Evolutionary conservation across 139 green algal genomes (phyloP), one percentile per base, ranked within the genome.

Genomic region (Closterium sp.): DNA sequence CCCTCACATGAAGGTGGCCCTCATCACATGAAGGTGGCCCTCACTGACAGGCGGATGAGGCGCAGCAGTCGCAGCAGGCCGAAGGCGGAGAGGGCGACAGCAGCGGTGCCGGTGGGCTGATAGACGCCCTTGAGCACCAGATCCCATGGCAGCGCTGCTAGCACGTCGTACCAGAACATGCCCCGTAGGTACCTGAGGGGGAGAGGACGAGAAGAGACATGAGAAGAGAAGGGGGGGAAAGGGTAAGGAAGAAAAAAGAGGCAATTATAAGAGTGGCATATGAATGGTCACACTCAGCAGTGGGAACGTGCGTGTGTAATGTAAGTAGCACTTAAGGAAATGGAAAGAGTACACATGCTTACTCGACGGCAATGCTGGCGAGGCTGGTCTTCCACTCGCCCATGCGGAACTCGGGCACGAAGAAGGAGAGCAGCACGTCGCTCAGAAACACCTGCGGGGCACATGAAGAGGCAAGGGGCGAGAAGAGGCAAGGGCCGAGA

Each of bases 111-210:
- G 9, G 34, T 86, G 24, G 42, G 29, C 5, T 85, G 24, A 22
- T 38, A 38, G 42, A 86, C 88, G 32, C 85, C n/a, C 38, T 85
- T 86, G 27, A 91, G 42, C 27, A 86, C 32, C 11, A 91, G 42
- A 32, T 91, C 88, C 88, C 88, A 91, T 11, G 88, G 88, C 34
- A 91, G 27, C 9, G 88, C 88, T 24, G 88, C 88, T 22, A 91
- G 24, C 13, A 86, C 4, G 88, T 91, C 88, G 29, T 45, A 91
- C 38, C 24, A 28, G 29, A 91, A 86, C 88, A 27, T 31, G 29
- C 88, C 88, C 10, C 34, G 31, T 22, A 86, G 28, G 34, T 91
- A 91, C 88, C 87, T 89, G 87, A 7, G 62, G 62, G 62, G 17
- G 62, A 79, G 62, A 27, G 62, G 19, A 24, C 1, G 13, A 79